Percentiles rank a stretch among this genome's conserved stretches.
These are phyloP conservation scores for Schizochytrium sp. DNA, from an alignment of 108 stramenopile species.

Conservation along the genomic window DNA sequence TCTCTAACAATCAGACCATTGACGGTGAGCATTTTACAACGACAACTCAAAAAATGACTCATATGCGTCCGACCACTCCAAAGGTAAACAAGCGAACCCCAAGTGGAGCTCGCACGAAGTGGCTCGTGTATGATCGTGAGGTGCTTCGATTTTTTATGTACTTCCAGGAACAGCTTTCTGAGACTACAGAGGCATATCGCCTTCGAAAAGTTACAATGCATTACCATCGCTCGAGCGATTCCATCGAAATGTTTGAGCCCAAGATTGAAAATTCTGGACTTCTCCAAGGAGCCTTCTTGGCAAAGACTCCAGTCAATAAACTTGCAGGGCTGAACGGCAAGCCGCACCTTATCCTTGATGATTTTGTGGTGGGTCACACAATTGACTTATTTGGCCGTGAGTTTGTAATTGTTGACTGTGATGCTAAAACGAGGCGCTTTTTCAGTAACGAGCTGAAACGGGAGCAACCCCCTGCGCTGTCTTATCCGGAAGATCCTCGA, in stretches of 20 bases:
- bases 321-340: conserved; percentile 2
- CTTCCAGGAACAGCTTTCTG: conserved; percentile 25
- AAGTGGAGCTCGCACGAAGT: conserved; percentile 16
- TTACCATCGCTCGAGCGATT: conserved; percentile 3
- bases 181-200: background rate
- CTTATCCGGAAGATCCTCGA: conserved; percentile 2
- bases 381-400: conserved; percentile 1
- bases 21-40: background rate
- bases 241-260: conserved; percentile 40
- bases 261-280: conserved; percentile 15
- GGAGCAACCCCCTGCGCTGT: background rate
- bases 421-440: background rate
- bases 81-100: background rate
- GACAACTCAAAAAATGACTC: background rate
- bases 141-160: conserved; percentile 18
- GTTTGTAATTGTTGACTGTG: background rate
- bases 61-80: background rate
- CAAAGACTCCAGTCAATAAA: conserved; percentile 15
- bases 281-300: conserved; percentile 3
- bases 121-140: conserved; percentile 47
- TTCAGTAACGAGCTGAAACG: background rate
- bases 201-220: conserved; percentile 3
- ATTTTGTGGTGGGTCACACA: conserved; percentile 4
- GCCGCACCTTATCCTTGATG: background rate
- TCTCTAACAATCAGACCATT: background rate